Evolutionary conservation across 495 filamentous ascomycete species (phyloP).

Genomic region (Penicillium cataractarum): DNA sequence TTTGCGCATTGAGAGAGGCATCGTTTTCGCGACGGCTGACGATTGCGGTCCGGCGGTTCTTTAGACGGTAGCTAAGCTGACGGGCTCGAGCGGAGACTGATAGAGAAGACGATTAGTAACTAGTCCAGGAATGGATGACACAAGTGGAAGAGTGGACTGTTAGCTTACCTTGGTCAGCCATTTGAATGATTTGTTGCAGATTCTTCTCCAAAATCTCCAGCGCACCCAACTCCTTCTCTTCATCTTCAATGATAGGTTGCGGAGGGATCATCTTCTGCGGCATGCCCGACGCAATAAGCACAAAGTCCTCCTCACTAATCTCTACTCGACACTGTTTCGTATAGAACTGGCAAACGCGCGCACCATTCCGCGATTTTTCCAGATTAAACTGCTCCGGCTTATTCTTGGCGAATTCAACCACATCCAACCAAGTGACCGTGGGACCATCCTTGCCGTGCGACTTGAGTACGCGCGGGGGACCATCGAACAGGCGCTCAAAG

Average conservation of each 20-base stretch:
- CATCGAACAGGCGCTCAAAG: constrained; percentile 84
- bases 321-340: constrained; percentile 81
- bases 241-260: constrained; percentile 82
- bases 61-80: constrained; percentile 80
- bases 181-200: constrained; percentile 71
- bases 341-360: constrained; percentile 76
- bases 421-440: constrained; percentile 77
- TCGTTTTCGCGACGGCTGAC: constrained; percentile 60
- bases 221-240: constrained; percentile 81
- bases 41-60: constrained; percentile 74
- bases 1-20: constrained; percentile 37
- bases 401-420: constrained; percentile 79
- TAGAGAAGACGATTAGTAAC: constrained; percentile 21
- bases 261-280: constrained; percentile 83
- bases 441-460: constrained; percentile 65
- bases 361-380: constrained; percentile 66
- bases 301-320: constrained; percentile 85
- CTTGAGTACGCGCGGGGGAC: constrained; percentile 70
- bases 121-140: background rate
- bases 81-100: constrained; percentile 75
- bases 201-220: constrained; percentile 81
- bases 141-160: background rate
- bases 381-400: constrained; percentile 81
- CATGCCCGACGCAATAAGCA: constrained; percentile 77
- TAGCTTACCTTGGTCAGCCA: constrained; percentile 74